Evolutionary conservation across 129 eudicot genomes (phyloP), one percentile per base, ranked within the genome.

Genomic region (Arctium lappa): DNA sequence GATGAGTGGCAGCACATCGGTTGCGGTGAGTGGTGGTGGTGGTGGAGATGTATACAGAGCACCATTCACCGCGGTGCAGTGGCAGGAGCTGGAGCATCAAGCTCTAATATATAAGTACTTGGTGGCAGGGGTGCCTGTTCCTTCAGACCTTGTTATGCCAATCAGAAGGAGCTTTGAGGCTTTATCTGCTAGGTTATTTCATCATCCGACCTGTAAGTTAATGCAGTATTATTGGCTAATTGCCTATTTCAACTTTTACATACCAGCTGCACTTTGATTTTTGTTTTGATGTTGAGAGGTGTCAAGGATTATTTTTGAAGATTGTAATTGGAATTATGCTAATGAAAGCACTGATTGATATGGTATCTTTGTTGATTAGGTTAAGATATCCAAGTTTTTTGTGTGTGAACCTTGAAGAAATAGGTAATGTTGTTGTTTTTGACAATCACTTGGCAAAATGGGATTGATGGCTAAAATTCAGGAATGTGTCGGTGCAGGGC

Each of bases 141-240:
- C 95, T 0, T 88, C 91, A 7, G 92, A 91, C 83, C 95, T 91
- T 50, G 87, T 91, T 76, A 16, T 89, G 75, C 91, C 92, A 7
- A 91, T 91, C 75, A 89, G 91, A 44, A 81, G 81, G 16, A 89
- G 92, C 76, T 89, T 89, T 15, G 89, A 89, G 42, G 88, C 88
- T 8, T 34, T 87, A 38, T 86, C 95, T 44, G 88, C 91, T 56
- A 84, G 86, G 22, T 84, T 89, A 75, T 85, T 91, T 48, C 86
- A 87, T 37, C 89, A 82, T 37, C 86, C 93, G 8, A 68, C 85
- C 37, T 82, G 95, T 91, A 89, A 84, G 89, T 79, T 79, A 50
- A 15, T 76, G 31, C 71, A 63, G 3, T 27, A 63, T 66, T 63
- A 53, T 53, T 53, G 66, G 44, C 30, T 76, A 63, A 3, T 38